A percentile compares a stretch with the other conserved stretches of the same genome.
Evolutionary conservation across 805 yeast genomes (phyloP).

Genomic region (Diddensiella caesifluorescens): DNA sequence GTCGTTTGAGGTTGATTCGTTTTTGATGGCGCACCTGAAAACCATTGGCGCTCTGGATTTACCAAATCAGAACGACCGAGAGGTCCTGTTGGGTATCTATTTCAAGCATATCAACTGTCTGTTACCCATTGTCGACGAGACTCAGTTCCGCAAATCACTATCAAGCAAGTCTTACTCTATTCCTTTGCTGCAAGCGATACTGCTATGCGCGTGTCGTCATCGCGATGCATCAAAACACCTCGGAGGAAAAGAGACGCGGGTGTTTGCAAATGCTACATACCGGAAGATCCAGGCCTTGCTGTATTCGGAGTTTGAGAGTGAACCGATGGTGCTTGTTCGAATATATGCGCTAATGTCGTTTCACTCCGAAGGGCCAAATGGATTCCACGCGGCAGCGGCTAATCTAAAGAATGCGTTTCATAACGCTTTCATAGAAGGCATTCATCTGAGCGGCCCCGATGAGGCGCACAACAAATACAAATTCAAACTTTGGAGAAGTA

Average conservation of each 20-base stretch:
- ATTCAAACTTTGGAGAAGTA: constrained; percentile 33
- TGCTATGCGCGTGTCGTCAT: constrained; percentile 37
- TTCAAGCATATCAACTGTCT: constrained; percentile 37
- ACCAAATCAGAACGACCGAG: constrained; percentile 23
- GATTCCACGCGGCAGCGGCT: constrained; percentile 29
- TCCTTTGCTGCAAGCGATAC: constrained; percentile 36
- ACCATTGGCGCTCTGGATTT: constrained; percentile 35
- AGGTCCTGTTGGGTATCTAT: constrained; percentile 33
- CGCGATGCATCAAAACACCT: constrained; percentile 20
- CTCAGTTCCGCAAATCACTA: constrained; percentile 32
- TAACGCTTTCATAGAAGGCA: constrained; percentile 34
- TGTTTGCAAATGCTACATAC: constrained; percentile 24
- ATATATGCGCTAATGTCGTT: constrained; percentile 32
- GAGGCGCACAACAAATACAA: background rate
- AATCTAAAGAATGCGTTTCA: constrained; percentile 33
- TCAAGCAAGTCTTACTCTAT: constrained; percentile 32
- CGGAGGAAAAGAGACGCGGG: constrained; percentile 21
- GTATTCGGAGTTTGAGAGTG: constrained; percentile 33
- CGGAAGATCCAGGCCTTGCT: constrained; percentile 33
- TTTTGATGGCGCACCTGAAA: constrained; percentile 14
- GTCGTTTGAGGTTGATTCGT: constrained; percentile 10
- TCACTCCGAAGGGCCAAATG: constrained; percentile 35
- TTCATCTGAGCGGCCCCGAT: constrained; percentile 24
- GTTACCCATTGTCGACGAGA: constrained; percentile 39
- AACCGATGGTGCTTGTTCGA: constrained; percentile 30